phyloP scores from a whole-genome alignment of 371 early-diverging fungal genomes.

The Mucor mucedo region DNA sequence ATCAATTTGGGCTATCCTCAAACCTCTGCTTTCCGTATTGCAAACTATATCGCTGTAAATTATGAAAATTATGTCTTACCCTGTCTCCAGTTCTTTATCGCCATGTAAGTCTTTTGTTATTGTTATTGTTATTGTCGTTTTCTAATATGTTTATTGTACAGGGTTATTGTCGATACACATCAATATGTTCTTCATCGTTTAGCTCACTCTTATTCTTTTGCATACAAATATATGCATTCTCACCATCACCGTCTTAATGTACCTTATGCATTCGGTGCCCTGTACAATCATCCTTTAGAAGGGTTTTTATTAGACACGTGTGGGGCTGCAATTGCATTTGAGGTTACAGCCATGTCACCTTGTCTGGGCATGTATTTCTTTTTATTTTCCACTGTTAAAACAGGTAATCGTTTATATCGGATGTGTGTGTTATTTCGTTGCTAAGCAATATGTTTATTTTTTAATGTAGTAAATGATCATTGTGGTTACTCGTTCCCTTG shows the following conservation, averaged over 20 bases:
- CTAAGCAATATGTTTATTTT: no score
- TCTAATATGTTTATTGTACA: conserved; percentile 14
- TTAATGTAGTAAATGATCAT: conserved; percentile 66
- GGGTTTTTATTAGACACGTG: conserved; percentile 77
- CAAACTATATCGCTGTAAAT: conserved; percentile 11
- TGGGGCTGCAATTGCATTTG: conserved; percentile 69
- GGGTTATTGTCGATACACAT: conserved; percentile 62
- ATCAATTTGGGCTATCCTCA: conserved; percentile 13
- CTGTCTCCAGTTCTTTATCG: conserved; percentile 27
- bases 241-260: conserved; percentile 76
- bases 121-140: not conserved
- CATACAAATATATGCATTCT: conserved; percentile 75
- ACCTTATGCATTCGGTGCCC: conserved; percentile 77
- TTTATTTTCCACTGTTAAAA: conserved; percentile 72
- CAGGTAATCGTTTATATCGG: conserved; percentile 39
- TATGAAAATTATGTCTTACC: conserved; percentile 23
- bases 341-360: conserved; percentile 72
- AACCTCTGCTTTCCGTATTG: not conserved
- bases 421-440: not conserved
- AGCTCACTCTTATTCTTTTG: conserved; percentile 64
- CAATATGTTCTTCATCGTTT: conserved; percentile 77
- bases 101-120: conserved; percentile 25
- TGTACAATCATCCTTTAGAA: conserved; percentile 81
- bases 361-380: conserved; percentile 70
- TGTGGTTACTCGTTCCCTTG: conserved; percentile 77